Conservation (phyloP, 2,329 filamentous ascomycete species). For the Apiospora arundinis region DNA sequence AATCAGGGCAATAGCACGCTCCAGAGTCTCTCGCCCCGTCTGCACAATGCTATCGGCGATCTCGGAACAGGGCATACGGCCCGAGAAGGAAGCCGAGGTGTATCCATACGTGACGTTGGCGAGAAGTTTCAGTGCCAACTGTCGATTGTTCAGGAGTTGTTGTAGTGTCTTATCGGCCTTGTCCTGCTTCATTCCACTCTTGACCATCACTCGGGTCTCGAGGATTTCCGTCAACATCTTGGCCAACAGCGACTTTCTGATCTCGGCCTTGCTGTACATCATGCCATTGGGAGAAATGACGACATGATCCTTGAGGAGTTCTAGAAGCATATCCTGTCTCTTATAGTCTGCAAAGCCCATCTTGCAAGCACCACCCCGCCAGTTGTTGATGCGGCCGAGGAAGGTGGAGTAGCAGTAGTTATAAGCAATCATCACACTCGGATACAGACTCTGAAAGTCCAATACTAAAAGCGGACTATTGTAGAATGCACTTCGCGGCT, state of each 20-base stretch:
- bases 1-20: conserved; percentile 91
- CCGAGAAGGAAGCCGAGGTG: conserved; percentile 94
- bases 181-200: conserved; percentile 93
- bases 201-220: conserved; percentile 97
- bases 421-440: conserved; percentile 98
- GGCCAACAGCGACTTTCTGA: conserved; percentile 88
- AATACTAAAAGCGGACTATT: conserved; percentile 86
- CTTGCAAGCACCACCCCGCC: conserved; percentile 85
- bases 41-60: conserved; percentile 99
- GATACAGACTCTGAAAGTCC: conserved; percentile 96
- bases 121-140: conserved; percentile 91
- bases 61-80: conserved; percentile 96
- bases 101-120: conserved; percentile 99
- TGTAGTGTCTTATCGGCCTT: conserved; percentile 88
- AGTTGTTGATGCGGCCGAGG: conserved; percentile 81
- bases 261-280: conserved; percentile 86
- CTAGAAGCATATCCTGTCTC: conserved; percentile 75
- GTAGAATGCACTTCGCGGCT: conserved; percentile 95
- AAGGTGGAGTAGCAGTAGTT: conserved; percentile 99
- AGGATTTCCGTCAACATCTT: conserved; percentile 97
- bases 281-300: conserved; percentile 96
- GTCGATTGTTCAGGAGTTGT: conserved; percentile 88
- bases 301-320: conserved; percentile 81
- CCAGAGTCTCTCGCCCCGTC: conserved; percentile 90
- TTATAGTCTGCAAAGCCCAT: conserved; percentile 93